Evolutionary conservation across 192 early-diverging fungal species (phyloP), one percentile per base, ranked within the genome.

Genomic region (Rhizoclosmatium globosum): DNA sequence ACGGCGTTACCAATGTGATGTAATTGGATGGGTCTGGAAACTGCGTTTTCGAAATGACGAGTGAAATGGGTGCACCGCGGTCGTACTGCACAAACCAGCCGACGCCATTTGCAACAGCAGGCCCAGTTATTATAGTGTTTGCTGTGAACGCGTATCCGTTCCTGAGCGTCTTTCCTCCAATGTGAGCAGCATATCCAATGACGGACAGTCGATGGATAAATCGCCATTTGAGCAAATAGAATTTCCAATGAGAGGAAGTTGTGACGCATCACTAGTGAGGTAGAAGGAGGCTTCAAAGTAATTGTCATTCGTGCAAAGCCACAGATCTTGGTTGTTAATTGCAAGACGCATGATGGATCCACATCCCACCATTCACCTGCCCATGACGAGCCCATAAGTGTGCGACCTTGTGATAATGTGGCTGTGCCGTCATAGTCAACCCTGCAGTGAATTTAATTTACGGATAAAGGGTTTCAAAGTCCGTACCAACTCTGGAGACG

Each of bases 291-390:
- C 68, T 2, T 21, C 42, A 42, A 46, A 69, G 3, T 9, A 15
- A n/a, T 41, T 44, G 45, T 17, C 45, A 69, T 69, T 31, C 4
- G 68, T 69, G 68, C 68, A 69, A 9, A 48, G 7, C 68, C 68
- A 69, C 68, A 69, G 42, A 11, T 17, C 44, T 11, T 39, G 38
- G 23, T 44, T 58, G 4, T 45, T 2, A 3, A 59, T 38, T 11
- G 79, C 64, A 19, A 47, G 17, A 4, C 43, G 7, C 19, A 23
- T 9, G 45, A 44, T 38, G 61, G 48, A 21, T 31, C 21, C 38
- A 64, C 43, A 41, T 80, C 48, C 79, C 79, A 81, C 79, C 79
- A 81, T 70, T 81, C 79, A 47, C 64, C 74, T 1, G 79, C 79
- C 78, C 78, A 81, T 4, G 43, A 45, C 46, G 79, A 81, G 17